Evolutionary conservation across 345 rosid species (phyloP), one percentile per base, ranked within the genome.

Genomic region (Murraya paniculata): DNA sequence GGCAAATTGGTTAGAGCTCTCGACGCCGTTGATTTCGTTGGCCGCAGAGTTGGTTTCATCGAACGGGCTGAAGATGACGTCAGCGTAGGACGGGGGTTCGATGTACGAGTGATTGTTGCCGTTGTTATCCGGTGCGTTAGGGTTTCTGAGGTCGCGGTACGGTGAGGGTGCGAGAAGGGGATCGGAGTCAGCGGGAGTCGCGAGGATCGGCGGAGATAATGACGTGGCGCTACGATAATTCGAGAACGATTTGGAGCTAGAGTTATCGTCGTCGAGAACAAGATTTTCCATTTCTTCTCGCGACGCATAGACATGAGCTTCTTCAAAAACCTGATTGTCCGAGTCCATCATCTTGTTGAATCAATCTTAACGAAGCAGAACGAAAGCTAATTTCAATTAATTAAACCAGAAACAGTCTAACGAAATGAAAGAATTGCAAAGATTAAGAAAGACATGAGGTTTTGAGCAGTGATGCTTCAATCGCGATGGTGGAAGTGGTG

Each of bases 81-180:
- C 98, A 3, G 98, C 90, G 68, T 97, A 97, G 5, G 98, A 85
- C 25, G 98, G 97, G 39, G 98, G 97, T 79, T 97, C 97, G 91
- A 91, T 88, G 89, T 96, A 90, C 53, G 94, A 48, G 61, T 75
- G 78, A 25, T 48, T 25, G 25, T 16, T 7, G 69, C 30, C 11
- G 79, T 76, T 80, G 70, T 76, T 80, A 62, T 79, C 82, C 57
- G 81, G 31, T 59, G 84, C 77, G 81, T 75, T 85, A 73, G 83
- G 79, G 87, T 84, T 87, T 66, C 80, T 79, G 50, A 72, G 71
- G 72, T 82, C 86, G 72, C 78, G 82, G 70, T 67, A 80, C 1
- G 82, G 81, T 1, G 89, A 78, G 39, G 91, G 89, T 38, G 91
- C 73, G 71, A 86, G 85, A n/a, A 96, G 83, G 4, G 98, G 98